These are phyloP conservation scores for Symbiodinium pilosum DNA, from an alignment of 73 alveolate species.

Conservation along the genomic window DNA sequence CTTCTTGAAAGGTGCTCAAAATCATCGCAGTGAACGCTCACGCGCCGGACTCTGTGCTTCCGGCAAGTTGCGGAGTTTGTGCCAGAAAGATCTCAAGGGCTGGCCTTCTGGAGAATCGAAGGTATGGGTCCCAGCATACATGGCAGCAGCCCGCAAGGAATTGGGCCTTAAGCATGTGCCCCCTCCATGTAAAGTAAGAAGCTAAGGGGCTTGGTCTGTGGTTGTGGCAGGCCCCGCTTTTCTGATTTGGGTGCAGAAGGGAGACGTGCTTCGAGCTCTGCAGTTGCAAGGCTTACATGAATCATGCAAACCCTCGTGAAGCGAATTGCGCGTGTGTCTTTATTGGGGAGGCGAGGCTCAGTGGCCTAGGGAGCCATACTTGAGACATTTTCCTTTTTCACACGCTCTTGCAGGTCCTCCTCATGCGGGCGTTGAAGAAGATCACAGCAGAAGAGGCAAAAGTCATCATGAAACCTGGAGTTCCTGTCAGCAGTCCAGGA, in stretches of 20 bases:
- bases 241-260: too few species aligned
- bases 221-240: constrained; percentile 38
- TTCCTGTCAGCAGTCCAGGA: constrained; percentile 4
- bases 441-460: neutral
- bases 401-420: constrained; percentile 47
- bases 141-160: too few species aligned
- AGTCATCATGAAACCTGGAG: neutral
- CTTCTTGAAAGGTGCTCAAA: constrained; percentile 50
- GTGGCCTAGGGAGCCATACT: neutral
- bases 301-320: constrained; percentile 19
- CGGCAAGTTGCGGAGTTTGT: too few species aligned
- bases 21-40: constrained; percentile 69
- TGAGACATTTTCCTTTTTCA: too few species aligned
- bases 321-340: constrained; percentile 43
- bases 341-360: neutral
- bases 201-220: constrained; percentile 37
- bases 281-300: constrained; percentile 48
- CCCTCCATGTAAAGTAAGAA: neutral
- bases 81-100: neutral
- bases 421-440: constrained; percentile 27
- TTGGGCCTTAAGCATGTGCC: neutral
- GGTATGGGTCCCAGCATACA: neutral
- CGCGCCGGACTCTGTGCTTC: neutral
- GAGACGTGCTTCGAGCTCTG: neutral
- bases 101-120: constrained; percentile 25